Evolutionary conservation across 2,329 filamentous ascomycete genomes (phyloP).

Genomic region (Didymella glomerata): DNA sequence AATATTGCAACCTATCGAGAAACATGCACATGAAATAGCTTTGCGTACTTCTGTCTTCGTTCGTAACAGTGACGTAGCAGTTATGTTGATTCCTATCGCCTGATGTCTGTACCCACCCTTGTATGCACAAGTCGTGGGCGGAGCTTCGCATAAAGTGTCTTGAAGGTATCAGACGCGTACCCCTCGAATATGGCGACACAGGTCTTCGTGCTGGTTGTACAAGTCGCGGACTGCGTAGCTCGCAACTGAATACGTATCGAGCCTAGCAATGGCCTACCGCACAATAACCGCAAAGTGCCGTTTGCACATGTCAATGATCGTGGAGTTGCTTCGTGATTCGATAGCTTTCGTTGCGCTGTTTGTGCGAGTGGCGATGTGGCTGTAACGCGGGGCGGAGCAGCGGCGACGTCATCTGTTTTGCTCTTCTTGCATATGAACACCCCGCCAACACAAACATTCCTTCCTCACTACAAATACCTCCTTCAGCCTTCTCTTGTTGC

Average conservation of each 20-base stretch:
- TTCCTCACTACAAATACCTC: slow-evolving; percentile 10
- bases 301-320: slow-evolving; percentile 21
- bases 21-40: not conserved
- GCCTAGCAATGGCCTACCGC: slow-evolving; percentile 5
- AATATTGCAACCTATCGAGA: not conserved
- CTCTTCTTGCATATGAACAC: slow-evolving; percentile 23
- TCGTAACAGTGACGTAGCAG: slow-evolving; percentile 5
- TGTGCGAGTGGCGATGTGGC: slow-evolving; percentile 27
- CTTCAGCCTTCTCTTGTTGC: slow-evolving; percentile 2
- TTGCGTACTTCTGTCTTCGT: not conserved
- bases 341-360: slow-evolving; percentile 33
- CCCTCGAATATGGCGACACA: not conserved
- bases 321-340: slow-evolving; percentile 19
- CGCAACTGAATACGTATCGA: slow-evolving; percentile 12
- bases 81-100: slow-evolving; percentile 1
- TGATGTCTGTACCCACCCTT: slow-evolving; percentile 4
- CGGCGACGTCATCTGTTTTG: slow-evolving; percentile 16
- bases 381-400: slow-evolving; percentile 9
- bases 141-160: slow-evolving; percentile 7
- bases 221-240: slow-evolving; percentile 7
- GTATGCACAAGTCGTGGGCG: slow-evolving; percentile 4
- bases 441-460: slow-evolving; percentile 19
- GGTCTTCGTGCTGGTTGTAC: not conserved
- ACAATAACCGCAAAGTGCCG: not conserved
- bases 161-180: slow-evolving; percentile 1